Base-by-base conservation (phyloP, 352 stramenopile species). In the Phytophthora pluvialis region DNA sequence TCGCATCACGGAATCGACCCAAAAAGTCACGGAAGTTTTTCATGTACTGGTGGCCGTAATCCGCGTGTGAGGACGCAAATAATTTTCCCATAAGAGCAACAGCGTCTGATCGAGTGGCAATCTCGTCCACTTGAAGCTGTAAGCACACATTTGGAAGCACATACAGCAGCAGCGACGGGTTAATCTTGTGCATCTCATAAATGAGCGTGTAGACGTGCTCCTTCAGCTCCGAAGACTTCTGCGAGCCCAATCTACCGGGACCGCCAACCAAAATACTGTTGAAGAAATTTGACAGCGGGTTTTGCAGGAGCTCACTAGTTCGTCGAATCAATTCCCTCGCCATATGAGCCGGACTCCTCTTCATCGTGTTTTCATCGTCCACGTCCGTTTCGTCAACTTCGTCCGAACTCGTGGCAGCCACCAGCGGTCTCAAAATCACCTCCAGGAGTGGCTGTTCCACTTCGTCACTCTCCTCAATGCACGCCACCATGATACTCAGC, bases 11-110 rank as follows among this genome's bases (percentile, higher is more conserved):
- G 48, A 96, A 96, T n/a, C 88, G 77, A 25, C 83, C 85, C 36
- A 96, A 60, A 53, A 96, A 96, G 8, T 94, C 85, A 21, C 87
- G 82, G 32, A 96, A 95, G 35, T 80, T 94, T 50, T 93, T 92
- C 69, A 92, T 82, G 48, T 89, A 93, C 36, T 93, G 70, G 6
- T 86, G 75, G 0, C 82, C 83, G 44, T 90, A 94, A 18, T 94
- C 85, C 3, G 82, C 84, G 21, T 84, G 78, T 3, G 78, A 80
- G 0, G 86, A 94, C 11, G 85, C 83, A 63, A 96, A 96, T 11
- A 96, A 63, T 43, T 85, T 82, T 0, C 83, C 87, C 73, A 96
- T 87, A 0, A 95, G 49, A 32, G 81, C 75, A 35, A 96, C 81
- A 0, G 87, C 86, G 15, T 92, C 78, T 2, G 84, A 90, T 8